A percentile compares a stretch with the other conserved stretches of the same genome.
Evolutionary conservation across 805 yeast species (phyloP).

Genomic region (Metschnikowia koreensis): DNA sequence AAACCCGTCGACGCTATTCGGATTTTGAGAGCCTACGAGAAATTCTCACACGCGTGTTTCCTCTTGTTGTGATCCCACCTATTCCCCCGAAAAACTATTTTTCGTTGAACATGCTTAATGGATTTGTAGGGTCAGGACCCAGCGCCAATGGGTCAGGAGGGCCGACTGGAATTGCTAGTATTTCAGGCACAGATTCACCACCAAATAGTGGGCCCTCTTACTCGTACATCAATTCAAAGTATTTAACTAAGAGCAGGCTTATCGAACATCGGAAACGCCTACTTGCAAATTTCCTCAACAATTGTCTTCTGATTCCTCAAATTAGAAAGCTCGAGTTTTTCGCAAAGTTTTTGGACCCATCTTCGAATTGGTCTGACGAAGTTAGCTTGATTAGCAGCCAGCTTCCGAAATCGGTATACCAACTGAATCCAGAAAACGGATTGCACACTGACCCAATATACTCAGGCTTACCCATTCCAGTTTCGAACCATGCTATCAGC

Average conservation of each 20-base stretch:
- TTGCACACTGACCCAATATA: constrained; percentile 36
- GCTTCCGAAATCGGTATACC: constrained; percentile 39
- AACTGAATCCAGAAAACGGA: constrained; percentile 47
- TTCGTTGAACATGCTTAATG: constrained; percentile 34
- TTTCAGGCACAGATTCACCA: constrained; percentile 7
- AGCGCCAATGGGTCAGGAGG: constrained; percentile 4
- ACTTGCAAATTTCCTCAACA: constrained; percentile 64
- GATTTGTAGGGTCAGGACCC: constrained; percentile 24
- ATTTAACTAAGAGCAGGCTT: constrained; percentile 35
- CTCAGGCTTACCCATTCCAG: constrained; percentile 34
- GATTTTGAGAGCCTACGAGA: constrained; percentile 86
- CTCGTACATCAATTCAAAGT: constrained; percentile 42
- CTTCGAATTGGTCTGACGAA: constrained; percentile 78
- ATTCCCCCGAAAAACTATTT: constrained; percentile 63
- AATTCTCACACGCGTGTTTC: constrained; percentile 67
- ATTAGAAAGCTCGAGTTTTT: constrained; percentile 63
- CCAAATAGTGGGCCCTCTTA: constrained; percentile 13
- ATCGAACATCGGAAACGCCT: constrained; percentile 45
- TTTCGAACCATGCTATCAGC: constrained; percentile 23
- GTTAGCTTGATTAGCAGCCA: constrained; percentile 34
- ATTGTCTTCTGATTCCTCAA: constrained; percentile 60
- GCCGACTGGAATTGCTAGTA: constrained; percentile 3
- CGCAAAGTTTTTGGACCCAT: constrained; percentile 80
- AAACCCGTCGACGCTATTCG: constrained; percentile 81
- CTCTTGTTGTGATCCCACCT: constrained; percentile 85